Conservation (phyloP, 2,329 filamentous ascomycete species). For the Sarocladium kiliense region DNA sequence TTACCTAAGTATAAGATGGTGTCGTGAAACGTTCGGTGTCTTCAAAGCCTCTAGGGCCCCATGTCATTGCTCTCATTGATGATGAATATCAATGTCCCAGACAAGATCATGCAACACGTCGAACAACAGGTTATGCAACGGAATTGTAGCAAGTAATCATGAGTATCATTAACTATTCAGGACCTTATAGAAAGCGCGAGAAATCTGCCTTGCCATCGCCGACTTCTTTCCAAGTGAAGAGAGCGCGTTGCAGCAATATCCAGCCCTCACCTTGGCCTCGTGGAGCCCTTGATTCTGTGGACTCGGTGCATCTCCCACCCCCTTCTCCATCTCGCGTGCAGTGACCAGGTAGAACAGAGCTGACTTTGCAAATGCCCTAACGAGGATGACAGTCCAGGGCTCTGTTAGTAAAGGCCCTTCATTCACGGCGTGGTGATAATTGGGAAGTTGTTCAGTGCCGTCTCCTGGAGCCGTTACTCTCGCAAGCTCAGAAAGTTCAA, state of each 20-base stretch:
- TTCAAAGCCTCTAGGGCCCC: too few species aligned
- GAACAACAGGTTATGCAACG: too few species aligned
- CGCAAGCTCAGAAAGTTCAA: slow-evolving; percentile 43
- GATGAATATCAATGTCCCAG: too few species aligned
- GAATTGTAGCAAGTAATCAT: too few species aligned
- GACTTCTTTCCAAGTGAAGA: slow-evolving; percentile 52
- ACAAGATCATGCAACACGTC: too few species aligned
- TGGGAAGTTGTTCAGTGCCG: slow-evolving; percentile 22
- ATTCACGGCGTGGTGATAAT: slow-evolving; percentile 49
- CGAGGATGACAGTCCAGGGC: slow-evolving; percentile 53
- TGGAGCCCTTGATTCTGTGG: slow-evolving; percentile 14
- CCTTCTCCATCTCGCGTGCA: slow-evolving; percentile 20
- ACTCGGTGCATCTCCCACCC: slow-evolving; percentile 18
- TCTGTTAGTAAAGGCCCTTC: slow-evolving; percentile 53
- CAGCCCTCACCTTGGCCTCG: slow-evolving; percentile 31
- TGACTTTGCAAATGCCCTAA: slow-evolving; percentile 46
- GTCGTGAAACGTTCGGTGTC: too few species aligned
- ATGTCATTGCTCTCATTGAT: too few species aligned
- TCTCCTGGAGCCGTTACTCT: slow-evolving; percentile 35
- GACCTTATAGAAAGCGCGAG: neutral
- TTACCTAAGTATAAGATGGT: too few species aligned
- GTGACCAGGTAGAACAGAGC: slow-evolving; percentile 32
- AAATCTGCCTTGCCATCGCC: slow-evolving; percentile 31
- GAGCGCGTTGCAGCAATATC: slow-evolving; percentile 46
- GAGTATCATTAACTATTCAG: too few species aligned